Conservation (phyloP, 371 early-diverging fungal species). For the Mortierella sp. region DNA sequence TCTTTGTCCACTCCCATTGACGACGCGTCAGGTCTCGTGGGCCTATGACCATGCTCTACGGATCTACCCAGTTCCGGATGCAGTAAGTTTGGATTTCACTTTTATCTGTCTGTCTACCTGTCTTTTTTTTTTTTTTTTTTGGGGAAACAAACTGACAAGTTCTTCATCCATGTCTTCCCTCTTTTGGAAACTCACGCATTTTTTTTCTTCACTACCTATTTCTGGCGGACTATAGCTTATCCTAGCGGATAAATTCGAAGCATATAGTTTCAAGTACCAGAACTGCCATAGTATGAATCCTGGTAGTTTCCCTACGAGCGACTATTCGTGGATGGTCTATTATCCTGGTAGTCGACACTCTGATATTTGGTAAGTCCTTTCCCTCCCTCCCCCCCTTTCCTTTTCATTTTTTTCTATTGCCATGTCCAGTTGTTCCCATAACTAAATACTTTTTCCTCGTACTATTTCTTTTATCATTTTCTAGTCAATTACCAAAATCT, state of each 20-base stretch:
- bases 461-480: neutral
- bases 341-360: slow-evolving; percentile 71
- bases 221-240: slow-evolving; percentile 65
- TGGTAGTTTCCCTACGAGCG: slow-evolving; percentile 83
- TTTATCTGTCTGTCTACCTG: neutral
- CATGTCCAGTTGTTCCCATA: neutral
- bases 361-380: slow-evolving; percentile 58
- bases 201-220: neutral
- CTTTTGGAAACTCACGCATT: neutral
- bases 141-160: neutral
- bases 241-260: slow-evolving; percentile 86
- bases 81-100: slow-evolving; percentile 73
- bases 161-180: neutral
- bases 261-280: slow-evolving; percentile 77
- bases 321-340: slow-evolving; percentile 80
- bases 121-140: neutral
- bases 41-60: slow-evolving; percentile 84
- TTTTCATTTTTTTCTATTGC: slow-evolving; percentile 4
- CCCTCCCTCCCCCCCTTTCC: no score
- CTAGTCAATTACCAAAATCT: neutral
- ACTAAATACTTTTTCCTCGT: no score
- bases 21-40: slow-evolving; percentile 80
- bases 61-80: slow-evolving; percentile 88
- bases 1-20: slow-evolving; percentile 82
- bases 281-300: slow-evolving; percentile 86